Percentiles rank a stretch among this genome's conserved stretches.
These are phyloP conservation scores for Lactuca sativa DNA, from an alignment of 129 eudicot genomes.

Conservation along the genomic window DNA sequence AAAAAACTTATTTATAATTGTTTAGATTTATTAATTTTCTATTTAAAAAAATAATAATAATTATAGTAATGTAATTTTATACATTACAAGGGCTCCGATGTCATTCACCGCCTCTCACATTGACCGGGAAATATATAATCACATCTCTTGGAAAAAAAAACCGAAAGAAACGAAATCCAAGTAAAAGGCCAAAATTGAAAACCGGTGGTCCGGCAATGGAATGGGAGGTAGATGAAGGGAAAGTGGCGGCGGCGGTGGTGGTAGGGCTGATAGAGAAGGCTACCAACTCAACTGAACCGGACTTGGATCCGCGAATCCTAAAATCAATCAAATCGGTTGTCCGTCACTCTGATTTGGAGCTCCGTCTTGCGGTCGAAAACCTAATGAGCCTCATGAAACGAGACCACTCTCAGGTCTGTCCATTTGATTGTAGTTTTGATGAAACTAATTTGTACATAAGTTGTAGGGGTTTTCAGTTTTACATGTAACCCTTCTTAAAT, in stretches of 20 bases:
- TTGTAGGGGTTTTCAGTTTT: background rate
- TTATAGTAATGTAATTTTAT: no score
- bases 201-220: slow-evolving; percentile 37
- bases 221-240: slow-evolving; percentile 34
- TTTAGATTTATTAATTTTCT: no score
- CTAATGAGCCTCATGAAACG: slow-evolving; percentile 80
- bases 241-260: slow-evolving; percentile 42
- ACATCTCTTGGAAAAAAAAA: slow-evolving; percentile 7
- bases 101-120: slow-evolving; percentile 38
- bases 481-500: background rate
- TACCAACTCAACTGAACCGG: slow-evolving; percentile 69
- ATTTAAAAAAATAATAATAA: no score
- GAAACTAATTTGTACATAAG: slow-evolving; percentile 4
- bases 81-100: background rate
- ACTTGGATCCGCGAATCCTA: slow-evolving; percentile 82
- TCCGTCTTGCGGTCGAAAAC: slow-evolving; percentile 77
- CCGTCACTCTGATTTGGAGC: slow-evolving; percentile 79
- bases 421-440: slow-evolving; percentile 1
- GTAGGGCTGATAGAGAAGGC: slow-evolving; percentile 72
- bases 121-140: slow-evolving; percentile 24
- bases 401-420: slow-evolving; percentile 86
- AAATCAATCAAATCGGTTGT: slow-evolving; percentile 86
- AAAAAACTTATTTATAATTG: no score
- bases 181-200: slow-evolving; percentile 23
- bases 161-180: background rate